Conservation (phyloP, 345 rosid genomes). For the Citrus sp. region DNA sequence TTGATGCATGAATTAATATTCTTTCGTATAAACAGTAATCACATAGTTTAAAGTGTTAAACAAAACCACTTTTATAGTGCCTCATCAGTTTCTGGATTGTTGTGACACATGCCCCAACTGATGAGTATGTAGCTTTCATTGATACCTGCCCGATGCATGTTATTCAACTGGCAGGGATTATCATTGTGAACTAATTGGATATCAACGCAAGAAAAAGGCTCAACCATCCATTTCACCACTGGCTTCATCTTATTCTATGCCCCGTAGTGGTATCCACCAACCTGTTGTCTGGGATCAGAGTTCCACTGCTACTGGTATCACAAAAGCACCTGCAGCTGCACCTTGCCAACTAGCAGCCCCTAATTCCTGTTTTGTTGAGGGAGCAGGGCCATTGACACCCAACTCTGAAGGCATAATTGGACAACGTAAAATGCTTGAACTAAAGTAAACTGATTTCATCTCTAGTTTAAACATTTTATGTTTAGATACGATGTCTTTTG, state of each 20-base stretch:
- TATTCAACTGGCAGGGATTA: constrained; percentile 49
- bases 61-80: neutral
- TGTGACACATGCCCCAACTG: neutral
- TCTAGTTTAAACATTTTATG: neutral
- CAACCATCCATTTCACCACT: constrained; percentile 22
- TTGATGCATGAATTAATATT: neutral
- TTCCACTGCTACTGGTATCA: constrained; percentile 20
- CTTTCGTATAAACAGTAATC: neutral
- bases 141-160: constrained; percentile 16
- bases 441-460: constrained; percentile 1
- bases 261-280: constrained; percentile 21
- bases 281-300: constrained; percentile 27
- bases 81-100: neutral
- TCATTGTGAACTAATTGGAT: constrained; percentile 84
- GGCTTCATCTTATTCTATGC: constrained; percentile 22
- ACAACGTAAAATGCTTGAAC: constrained; percentile 34
- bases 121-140: constrained; percentile 3
- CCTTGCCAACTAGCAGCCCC: constrained; percentile 15
- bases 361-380: constrained; percentile 9
- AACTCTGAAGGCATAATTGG: constrained; percentile 18
- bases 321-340: constrained; percentile 28
- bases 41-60: neutral
- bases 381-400: constrained; percentile 10
- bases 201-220: constrained; percentile 48
- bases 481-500: constrained; percentile 17